These are phyloP conservation scores for Diaporthe nobilis DNA, from an alignment of 2,329 filamentous ascomycete genomes.

Conservation along the genomic window DNA sequence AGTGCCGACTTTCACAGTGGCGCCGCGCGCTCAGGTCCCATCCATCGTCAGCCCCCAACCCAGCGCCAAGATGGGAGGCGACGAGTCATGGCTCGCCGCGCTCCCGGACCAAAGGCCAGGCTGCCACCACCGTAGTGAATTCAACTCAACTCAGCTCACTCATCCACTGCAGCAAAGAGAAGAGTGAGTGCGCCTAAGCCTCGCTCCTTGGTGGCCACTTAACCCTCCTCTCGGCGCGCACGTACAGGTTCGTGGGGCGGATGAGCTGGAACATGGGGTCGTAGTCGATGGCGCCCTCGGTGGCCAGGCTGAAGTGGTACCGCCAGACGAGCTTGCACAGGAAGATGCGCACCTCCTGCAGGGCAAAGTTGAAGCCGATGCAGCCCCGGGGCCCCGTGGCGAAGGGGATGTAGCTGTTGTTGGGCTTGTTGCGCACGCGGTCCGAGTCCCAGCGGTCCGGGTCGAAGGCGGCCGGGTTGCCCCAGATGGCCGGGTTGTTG, in stretches of 20 bases:
- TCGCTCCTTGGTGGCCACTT: constrained; percentile 58
- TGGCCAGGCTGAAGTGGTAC: constrained; percentile 69
- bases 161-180: not conserved
- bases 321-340: constrained; percentile 70
- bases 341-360: constrained; percentile 73
- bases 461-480: constrained; percentile 70
- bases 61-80: not conserved
- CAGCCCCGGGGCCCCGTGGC: constrained; percentile 70
- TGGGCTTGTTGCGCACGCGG: constrained; percentile 65
- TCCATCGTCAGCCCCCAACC: not conserved
- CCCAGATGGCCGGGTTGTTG: constrained; percentile 69
- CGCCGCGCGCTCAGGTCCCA: constrained; percentile 7
- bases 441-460: constrained; percentile 72
- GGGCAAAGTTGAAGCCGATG: constrained; percentile 75
- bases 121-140: not conserved
- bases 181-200: not conserved
- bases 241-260: constrained; percentile 68
- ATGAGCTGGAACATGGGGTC: constrained; percentile 73
- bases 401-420: constrained; percentile 71
- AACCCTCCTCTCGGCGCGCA: constrained; percentile 62
- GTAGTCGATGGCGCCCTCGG: constrained; percentile 67
- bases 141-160: not conserved
- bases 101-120: not conserved
- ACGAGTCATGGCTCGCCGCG: not conserved
- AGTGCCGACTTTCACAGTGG: not conserved